Percentiles rank a stretch among this genome's conserved stretches.
phyloP scores from a whole-genome alignment of 2,329 filamentous ascomycete genomes.

The Colletotrichum sidae region DNA sequence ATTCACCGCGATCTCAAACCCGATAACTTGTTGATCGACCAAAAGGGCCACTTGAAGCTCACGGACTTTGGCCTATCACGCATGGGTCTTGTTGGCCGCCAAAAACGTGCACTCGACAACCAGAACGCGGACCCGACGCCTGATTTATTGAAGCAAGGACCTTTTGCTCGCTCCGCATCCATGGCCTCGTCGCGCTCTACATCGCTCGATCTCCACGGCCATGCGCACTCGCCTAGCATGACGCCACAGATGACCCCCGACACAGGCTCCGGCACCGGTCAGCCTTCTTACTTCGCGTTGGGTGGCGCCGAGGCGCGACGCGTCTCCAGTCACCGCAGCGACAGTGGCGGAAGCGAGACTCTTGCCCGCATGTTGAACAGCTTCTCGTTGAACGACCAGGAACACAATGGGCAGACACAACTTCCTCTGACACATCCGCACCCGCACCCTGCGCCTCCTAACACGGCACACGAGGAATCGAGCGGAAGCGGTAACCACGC shows the following conservation, averaged over 20 bases:
- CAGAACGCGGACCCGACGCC: conserved; percentile 84
- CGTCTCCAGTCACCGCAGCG: conserved; percentile 81
- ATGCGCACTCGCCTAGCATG: conserved; percentile 78
- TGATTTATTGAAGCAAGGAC: conserved; percentile 91
- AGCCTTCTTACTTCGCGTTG: conserved; percentile 94
- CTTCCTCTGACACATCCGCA: conserved; percentile 55
- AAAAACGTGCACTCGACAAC: conserved; percentile 90
- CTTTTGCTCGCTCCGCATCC: conserved; percentile 87
- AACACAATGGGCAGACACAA: conserved; percentile 53
- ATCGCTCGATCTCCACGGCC: conserved; percentile 87
- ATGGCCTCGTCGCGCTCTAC: conserved; percentile 91
- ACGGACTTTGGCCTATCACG: conserved; percentile 97
- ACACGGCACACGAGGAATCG: conserved; percentile 77
- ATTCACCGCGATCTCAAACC: conserved; percentile 98
- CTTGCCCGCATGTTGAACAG: conserved; percentile 84
- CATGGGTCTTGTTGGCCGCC: conserved; percentile 96
- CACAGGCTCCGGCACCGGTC: conserved; percentile 71
- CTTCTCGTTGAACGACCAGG: conserved; percentile 77
- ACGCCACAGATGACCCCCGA: conserved; percentile 90
- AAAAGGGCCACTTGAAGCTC: conserved; percentile 94
- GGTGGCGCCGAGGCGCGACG: conserved; percentile 72
- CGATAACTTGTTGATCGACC: conserved; percentile 96
- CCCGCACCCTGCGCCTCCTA: no score
- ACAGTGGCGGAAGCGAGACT: conserved; percentile 91
- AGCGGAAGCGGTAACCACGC: conserved; percentile 76